These are phyloP conservation scores for Phanerodontia chrysosporium DNA, from an alignment of 768 basidiomycete species.

Conservation along the genomic window DNA sequence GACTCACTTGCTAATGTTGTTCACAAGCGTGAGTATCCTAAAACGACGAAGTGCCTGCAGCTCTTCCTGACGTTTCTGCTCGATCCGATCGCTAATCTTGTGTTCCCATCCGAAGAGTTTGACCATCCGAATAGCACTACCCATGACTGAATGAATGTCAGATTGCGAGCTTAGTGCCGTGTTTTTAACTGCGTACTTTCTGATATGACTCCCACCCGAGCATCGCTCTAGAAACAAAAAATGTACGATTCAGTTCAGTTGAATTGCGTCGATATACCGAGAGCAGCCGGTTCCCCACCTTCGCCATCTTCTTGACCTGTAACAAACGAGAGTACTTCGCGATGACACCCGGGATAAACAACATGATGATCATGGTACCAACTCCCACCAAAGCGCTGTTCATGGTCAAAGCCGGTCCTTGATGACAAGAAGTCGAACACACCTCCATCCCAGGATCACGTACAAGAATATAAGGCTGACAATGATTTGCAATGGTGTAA, in stretches of 20 bases:
- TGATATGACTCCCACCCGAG: slow-evolving; percentile 39
- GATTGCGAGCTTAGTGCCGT: too few species aligned
- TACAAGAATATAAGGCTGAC: slow-evolving; percentile 42
- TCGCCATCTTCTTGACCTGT: slow-evolving; percentile 40
- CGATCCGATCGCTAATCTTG: slow-evolving; percentile 48
- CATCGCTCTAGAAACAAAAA: slow-evolving; percentile 34
- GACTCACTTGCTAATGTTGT: slow-evolving; percentile 40
- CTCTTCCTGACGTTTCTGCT: slow-evolving; percentile 59
- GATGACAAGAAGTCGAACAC: not conserved
- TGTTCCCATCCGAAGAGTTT: slow-evolving; percentile 46
- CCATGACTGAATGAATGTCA: slow-evolving; percentile 29
- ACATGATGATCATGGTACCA: slow-evolving; percentile 34
- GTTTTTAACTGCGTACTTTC: slow-evolving; percentile 26
- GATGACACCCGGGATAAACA: slow-evolving; percentile 41
- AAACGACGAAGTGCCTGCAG: slow-evolving; percentile 47
- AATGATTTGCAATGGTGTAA: slow-evolving; percentile 36
- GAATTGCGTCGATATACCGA: not conserved
- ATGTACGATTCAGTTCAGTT: not conserved
- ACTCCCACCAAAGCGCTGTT: slow-evolving; percentile 39
- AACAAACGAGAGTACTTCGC: slow-evolving; percentile 31
- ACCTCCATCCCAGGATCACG: slow-evolving; percentile 48
- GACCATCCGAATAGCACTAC: slow-evolving; percentile 38
- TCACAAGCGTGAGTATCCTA: slow-evolving; percentile 33
- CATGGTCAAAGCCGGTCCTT: not conserved
- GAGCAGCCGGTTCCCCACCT: slow-evolving; percentile 17